Evolutionary conservation across 306 rosid species (phyloP).

Genomic region (Sechiopsis laciniata): DNA sequence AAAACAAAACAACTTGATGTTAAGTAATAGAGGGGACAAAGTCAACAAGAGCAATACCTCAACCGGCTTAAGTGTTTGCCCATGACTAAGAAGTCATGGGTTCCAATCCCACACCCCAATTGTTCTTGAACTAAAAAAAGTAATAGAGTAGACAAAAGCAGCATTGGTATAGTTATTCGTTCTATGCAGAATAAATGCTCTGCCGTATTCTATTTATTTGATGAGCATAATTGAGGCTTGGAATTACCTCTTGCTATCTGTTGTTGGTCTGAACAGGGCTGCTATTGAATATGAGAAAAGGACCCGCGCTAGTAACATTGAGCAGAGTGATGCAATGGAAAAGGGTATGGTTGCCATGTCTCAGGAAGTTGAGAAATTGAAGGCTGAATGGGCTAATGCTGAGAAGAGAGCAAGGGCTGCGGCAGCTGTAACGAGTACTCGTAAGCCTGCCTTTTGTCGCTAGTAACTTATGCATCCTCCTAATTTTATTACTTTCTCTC

Average conservation of each 20-base stretch:
- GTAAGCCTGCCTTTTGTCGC: conserved; percentile 31
- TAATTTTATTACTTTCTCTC: not conserved
- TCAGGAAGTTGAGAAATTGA: conserved; percentile 59
- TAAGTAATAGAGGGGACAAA: not conserved
- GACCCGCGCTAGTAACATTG: conserved; percentile 51
- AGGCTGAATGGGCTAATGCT: conserved; percentile 69
- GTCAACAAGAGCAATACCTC: too few species aligned
- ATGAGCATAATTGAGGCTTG: not conserved
- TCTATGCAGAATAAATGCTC: not conserved
- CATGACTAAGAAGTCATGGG: too few species aligned
- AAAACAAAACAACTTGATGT: not conserved
- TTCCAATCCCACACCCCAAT: too few species aligned
- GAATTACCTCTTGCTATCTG: conserved; percentile 6
- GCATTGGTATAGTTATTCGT: not conserved
- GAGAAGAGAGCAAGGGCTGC: conserved; percentile 70
- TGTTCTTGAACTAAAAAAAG: too few species aligned
- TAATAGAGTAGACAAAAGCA: too few species aligned
- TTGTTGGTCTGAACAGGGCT: conserved; percentile 39
- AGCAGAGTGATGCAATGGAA: conserved; percentile 54
- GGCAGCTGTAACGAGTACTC: conserved; percentile 46
- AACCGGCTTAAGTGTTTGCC: too few species aligned
- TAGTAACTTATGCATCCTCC: not conserved
- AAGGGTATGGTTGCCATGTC: conserved; percentile 53
- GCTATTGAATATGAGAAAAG: conserved; percentile 77
- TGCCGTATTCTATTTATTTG: not conserved